Evolutionary conservation across 1,284 basidiomycete genomes (phyloP), one percentile per base, ranked within the genome.

Genomic region (Tilletia walkeri): DNA sequence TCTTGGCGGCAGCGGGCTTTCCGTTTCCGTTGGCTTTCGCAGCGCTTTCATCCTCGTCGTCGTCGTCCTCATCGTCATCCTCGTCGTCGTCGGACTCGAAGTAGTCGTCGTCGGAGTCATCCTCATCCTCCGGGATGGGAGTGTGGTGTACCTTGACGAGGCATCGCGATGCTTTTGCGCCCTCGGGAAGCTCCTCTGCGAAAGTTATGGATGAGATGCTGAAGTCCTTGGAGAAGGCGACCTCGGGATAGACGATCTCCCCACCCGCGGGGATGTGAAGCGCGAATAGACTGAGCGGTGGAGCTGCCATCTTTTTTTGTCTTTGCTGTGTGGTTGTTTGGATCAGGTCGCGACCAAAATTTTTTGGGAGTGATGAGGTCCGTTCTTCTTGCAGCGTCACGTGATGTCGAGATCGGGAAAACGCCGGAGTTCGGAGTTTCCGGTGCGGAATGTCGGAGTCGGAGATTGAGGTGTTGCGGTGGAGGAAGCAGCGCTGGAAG

Each of bases 201-300:
- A 95, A 88, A 7, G 92, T 89, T 69, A 91, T 89, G 84, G 93
- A 94, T 82, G 92, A 93, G 84, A 96, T 89, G 80, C 88, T 87
- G 80, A 95, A 86, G 85, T 94, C 92, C 56, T 87, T 87, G 12
- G 20, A 14, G 56, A 61, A 61, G 56, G 9, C 1, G 56, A 38
- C 36, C 73, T 88, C 87, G 68, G 92, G 89, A 70, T 87, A 84
- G 77, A 93, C 80, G 79, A 89, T 85, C 69, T 88, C 85, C 80
- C 91, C 86, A 74, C 90, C 90, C 50, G 90, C 89, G 20, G 86
- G 84, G 67, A 92, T 70, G 71, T 75, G 74, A 47, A 80, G 74
- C 41, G 78, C 79, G 70, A 82, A 82, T 68, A 82, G 79, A 47
- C 73, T 79, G 65, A 80, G 75, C 16, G 78, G 78, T n/a, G 76